A percentile compares a stretch with the other conserved stretches of the same genome.
These are phyloP conservation scores for Babesia bigemina DNA, from an alignment of 169 alveolate species.

Conservation along the genomic window DNA sequence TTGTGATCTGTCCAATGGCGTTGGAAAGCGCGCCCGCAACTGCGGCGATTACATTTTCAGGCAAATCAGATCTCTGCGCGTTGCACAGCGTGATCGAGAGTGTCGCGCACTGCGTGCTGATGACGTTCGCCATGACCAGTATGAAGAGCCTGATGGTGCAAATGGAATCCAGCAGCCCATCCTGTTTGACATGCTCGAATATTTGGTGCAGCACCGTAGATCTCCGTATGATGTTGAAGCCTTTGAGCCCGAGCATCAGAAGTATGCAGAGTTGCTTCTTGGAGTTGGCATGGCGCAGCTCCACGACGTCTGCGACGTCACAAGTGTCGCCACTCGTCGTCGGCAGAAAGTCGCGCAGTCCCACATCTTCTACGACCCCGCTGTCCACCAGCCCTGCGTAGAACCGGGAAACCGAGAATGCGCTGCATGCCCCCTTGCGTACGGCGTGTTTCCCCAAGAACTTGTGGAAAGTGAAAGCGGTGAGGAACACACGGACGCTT, in stretches of 20 bases:
- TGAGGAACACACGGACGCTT: slow-evolving; percentile 14
- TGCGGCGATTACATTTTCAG: slow-evolving; percentile 4
- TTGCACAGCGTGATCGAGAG: slow-evolving; percentile 19
- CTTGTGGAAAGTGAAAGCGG: slow-evolving; percentile 6
- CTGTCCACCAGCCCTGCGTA: not conserved
- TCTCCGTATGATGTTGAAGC: slow-evolving; percentile 27
- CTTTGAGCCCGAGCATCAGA: slow-evolving; percentile 36
- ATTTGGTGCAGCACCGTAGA: slow-evolving; percentile 11
- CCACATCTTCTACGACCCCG: slow-evolving; percentile 19
- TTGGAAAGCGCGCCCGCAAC: slow-evolving; percentile 9
- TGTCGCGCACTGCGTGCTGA: slow-evolving; percentile 24
- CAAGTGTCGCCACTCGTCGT: not conserved
- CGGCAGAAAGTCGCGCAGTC: slow-evolving; percentile 1
- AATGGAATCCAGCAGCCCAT: slow-evolving; percentile 13
- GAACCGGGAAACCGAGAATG: slow-evolving; percentile 18
- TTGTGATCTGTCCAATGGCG: not conserved
- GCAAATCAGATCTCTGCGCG: slow-evolving; percentile 33
- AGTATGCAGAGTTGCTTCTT: slow-evolving; percentile 40
- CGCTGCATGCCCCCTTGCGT: slow-evolving; percentile 3
- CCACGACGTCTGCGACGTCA: slow-evolving; percentile 3
- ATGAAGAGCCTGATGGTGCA: slow-evolving; percentile 35
- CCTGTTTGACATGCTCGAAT: slow-evolving; percentile 31
- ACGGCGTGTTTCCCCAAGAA: slow-evolving; percentile 34
- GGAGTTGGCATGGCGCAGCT: slow-evolving; percentile 14
- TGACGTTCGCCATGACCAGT: slow-evolving; percentile 4